Conservation (phyloP, 2,329 filamentous ascomycete species). For the Cladobotryum mycophilum region DNA sequence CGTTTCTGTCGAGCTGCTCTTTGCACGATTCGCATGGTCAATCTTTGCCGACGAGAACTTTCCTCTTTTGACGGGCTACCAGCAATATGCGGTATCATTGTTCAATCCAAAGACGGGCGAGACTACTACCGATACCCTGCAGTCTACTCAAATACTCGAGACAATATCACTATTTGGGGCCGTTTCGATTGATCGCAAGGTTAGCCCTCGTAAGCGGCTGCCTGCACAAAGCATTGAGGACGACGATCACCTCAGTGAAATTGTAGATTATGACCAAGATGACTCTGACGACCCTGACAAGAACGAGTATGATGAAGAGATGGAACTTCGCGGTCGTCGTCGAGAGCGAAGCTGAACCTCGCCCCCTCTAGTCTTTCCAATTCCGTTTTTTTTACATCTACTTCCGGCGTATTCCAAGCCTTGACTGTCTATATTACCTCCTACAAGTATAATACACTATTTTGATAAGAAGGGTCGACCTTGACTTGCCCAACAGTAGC, state of each 20-base stretch:
- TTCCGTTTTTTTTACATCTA: too few relatives aligned
- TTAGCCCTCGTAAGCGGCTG: background rate
- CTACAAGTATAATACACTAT: too few relatives aligned
- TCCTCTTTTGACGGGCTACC: background rate
- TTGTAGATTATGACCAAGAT: background rate
- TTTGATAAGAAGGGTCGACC: background rate
- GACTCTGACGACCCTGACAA: conserved; percentile 1
- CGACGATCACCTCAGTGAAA: background rate
- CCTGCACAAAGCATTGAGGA: background rate
- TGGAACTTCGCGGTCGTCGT: background rate
- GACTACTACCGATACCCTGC: background rate
- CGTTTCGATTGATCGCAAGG: background rate
- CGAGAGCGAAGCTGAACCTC: background rate
- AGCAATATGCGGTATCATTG: background rate
- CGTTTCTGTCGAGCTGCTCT: background rate
- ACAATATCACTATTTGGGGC: background rate
- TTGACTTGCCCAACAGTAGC: background rate
- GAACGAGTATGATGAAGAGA: background rate
- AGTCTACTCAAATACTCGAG: background rate
- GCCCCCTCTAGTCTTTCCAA: too few relatives aligned
- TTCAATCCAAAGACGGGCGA: background rate
- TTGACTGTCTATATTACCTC: too few relatives aligned
- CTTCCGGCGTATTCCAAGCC: too few relatives aligned
- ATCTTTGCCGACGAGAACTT: conserved; percentile 1
- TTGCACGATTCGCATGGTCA: conserved; percentile 2